phyloP scores from a whole-genome alignment of 2,329 filamentous ascomycete species.

The Clarireedia homoeocarpa region DNA sequence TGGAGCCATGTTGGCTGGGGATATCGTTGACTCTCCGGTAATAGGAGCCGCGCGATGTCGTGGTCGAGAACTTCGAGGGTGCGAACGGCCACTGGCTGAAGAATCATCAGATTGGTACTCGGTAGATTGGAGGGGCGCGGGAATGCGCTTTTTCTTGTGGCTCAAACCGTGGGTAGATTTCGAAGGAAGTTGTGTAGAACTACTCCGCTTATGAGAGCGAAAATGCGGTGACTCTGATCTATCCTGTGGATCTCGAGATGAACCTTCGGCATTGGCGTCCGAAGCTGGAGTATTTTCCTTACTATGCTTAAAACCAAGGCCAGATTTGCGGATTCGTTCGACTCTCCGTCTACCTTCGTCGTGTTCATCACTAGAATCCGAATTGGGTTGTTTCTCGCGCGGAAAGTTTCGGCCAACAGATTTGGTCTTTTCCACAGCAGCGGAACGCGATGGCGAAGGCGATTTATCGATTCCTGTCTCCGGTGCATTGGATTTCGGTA shows the following conservation, averaged over 20 bases:
- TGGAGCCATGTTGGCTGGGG: slow-evolving; percentile 59
- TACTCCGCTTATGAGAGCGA: slow-evolving; percentile 53
- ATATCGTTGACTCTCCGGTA: slow-evolving; percentile 51
- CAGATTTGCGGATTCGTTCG: slow-evolving; percentile 22
- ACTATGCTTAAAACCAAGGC: slow-evolving; percentile 17
- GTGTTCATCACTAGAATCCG: slow-evolving; percentile 26
- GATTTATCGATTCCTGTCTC: slow-evolving; percentile 41
- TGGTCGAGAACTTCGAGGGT: slow-evolving; percentile 49
- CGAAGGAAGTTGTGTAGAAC: slow-evolving; percentile 54
- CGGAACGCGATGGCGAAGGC: slow-evolving; percentile 27
- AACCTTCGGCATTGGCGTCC: slow-evolving; percentile 9
- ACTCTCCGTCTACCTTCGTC: slow-evolving; percentile 14
- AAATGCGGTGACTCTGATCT: slow-evolving; percentile 52
- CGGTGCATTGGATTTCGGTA: slow-evolving; percentile 37
- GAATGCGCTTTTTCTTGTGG: slow-evolving; percentile 53
- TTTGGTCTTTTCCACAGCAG: slow-evolving; percentile 30
- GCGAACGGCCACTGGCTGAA: slow-evolving; percentile 51
- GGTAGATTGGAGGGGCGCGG: slow-evolving; percentile 51
- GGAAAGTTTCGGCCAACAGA: slow-evolving; percentile 28
- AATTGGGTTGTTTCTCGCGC: slow-evolving; percentile 36
- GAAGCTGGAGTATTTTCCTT: slow-evolving; percentile 17
- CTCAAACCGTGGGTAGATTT: slow-evolving; percentile 46
- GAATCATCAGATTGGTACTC: slow-evolving; percentile 64
- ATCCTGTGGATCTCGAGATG: slow-evolving; percentile 16
- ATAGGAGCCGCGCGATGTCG: slow-evolving; percentile 48